Evolutionary conservation across 192 early-diverging fungal genomes (phyloP), one percentile per base, ranked within the genome.

Genomic region (Coemansia reversa): DNA sequence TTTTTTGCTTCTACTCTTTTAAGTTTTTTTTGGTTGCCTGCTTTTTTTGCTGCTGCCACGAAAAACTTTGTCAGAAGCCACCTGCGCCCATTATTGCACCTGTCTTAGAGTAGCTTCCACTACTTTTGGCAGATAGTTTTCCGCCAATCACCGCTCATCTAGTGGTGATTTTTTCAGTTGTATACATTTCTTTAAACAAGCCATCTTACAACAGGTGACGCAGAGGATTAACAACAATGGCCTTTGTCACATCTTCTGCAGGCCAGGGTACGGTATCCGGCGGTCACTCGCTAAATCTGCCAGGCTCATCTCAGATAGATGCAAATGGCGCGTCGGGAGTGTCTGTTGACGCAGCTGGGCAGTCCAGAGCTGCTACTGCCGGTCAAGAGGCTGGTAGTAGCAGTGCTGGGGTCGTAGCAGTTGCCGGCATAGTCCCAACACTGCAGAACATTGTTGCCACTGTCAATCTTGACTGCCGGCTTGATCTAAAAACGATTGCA

Each of bases 401-500:
- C 32, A 45, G 32, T 53, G 57, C 23, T 52, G 51, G 54, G 48
- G 66, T 51, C 4, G 62, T 72, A 20, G 55, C 62, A 25, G 76
- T 72, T 47, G 67, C 71, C 2, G 81, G 81, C 39, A 83, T 77
- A 65, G 69, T 78, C 8, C 81, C 81, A 18, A 78, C 81, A 19
- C 42, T 83, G 56, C 81, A 83, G 82, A 99, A 99, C 71, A 96
- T 99, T 67, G 97, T 99, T 11, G 95, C 97, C 23, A 99, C 97
- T 18, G 97, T 99, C 69, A 97, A 99, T 76, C 84, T 99, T 65
- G 97, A 98, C 75, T 93, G 91, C 84, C 89, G 90, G 53, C 87
- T 99, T 67, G 97, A 99, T 76, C 75, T 99, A 58, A 99, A 99
- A 83, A 96, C 93, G 30, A 99, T 99, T 77, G 97, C 97, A 35